A percentile compares a stretch with the other conserved stretches of the same genome.
These are phyloP conservation scores for Jacaranda copaia DNA, from an alignment of 257 asterid species.

Conservation along the genomic window DNA sequence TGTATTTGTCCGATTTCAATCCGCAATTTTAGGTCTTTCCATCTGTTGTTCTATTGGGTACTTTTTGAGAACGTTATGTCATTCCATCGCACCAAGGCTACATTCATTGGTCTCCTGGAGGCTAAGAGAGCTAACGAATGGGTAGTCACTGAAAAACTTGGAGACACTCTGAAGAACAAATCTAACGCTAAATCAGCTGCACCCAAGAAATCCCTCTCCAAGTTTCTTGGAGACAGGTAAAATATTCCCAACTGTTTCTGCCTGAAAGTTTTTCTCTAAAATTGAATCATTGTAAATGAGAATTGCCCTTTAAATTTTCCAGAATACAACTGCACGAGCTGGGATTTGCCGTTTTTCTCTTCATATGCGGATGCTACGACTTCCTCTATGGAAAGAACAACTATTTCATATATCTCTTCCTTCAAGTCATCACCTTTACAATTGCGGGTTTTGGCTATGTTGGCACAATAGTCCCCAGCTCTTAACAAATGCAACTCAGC, in stretches of 20 bases:
- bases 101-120: constrained; percentile 86
- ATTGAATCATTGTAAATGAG: background rate
- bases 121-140: constrained; percentile 93
- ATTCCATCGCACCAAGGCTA: constrained; percentile 93
- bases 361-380: constrained; percentile 92
- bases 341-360: constrained; percentile 79
- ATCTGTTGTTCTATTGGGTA: constrained; percentile 91
- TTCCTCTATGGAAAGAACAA: constrained; percentile 74
- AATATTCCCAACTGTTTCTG: background rate
- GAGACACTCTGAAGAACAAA: constrained; percentile 80
- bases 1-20: background rate
- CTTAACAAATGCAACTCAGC: constrained; percentile 29
- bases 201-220: constrained; percentile 51
- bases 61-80: constrained; percentile 98
- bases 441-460: constrained; percentile 90
- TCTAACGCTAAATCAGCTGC: constrained; percentile 46
- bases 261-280: too few species aligned
- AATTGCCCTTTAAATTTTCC: constrained; percentile 19
- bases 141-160: constrained; percentile 97
- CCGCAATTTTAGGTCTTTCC: constrained; percentile 71
- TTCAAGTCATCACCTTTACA: constrained; percentile 82
- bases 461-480: constrained; percentile 82
- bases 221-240: constrained; percentile 74
- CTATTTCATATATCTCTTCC: constrained; percentile 84
- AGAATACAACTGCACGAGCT: constrained; percentile 76